Evolutionary conservation across 108 stramenopile genomes (phyloP), one percentile per base, ranked within the genome.

Genomic region (Phaeodactylum tricornutum): DNA sequence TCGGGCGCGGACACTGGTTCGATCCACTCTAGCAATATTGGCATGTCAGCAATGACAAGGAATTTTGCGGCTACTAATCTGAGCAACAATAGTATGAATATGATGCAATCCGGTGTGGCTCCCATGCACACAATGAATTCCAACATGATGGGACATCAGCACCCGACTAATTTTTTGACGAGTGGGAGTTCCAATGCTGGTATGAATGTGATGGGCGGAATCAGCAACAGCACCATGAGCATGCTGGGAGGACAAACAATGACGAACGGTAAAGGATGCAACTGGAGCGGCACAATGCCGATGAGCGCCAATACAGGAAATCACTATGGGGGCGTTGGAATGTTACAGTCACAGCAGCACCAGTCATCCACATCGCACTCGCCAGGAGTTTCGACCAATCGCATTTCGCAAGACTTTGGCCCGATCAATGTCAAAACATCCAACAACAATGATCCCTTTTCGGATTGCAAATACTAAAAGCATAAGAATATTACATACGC

Each of bases 51-150:
- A 55, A 19, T 22, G 43, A 21, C 14, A n/a, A n/a, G 12, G 39
- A 34, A 5, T 34, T 6, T 4, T 20, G 49, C 49, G 21, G 17
- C 33, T 21, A 25, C 31, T 49, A 58, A 53, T 51, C 29, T 49
- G 56, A 64, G 53, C 58, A 43, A 31, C 27, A 62, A 55, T 22
- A 50, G 43, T 45, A 57, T 62, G 56, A 56, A 22, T 51, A 56
- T 50, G 47, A 50, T 22, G 40, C 51, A 58, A 52, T 29, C 33
- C 36, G 55, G 43, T 21, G 55, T 53, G 54, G 45, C 8, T 34
- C 33, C 33, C 8, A 34, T 34, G 33, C 8, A 34, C 33, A 34
- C 8, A 11, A 12, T 8, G 33, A 34, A n/a, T 41, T 15, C 9
- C 14, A 41, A 24, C 39, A 61, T 56, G 55, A 68, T 71, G 66